Base-by-base conservation (phyloP, 1,284 basidiomycete genomes). In the Bjerkandera adusta region DNA sequence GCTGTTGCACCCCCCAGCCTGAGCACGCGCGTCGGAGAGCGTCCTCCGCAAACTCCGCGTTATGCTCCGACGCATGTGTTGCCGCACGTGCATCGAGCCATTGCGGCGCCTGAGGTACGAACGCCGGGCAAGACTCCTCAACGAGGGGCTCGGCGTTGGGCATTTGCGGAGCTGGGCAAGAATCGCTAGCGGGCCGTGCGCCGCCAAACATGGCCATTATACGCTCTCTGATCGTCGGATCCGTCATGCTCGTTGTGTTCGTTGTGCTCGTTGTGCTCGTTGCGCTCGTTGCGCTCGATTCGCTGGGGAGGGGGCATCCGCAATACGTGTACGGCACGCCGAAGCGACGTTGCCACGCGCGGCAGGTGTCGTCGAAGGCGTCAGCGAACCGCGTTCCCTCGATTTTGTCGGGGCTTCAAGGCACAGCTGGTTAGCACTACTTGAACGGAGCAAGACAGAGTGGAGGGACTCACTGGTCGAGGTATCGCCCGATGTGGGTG, bases 261-360 rank as follows among this genome's bases (percentile, higher is more conserved):
- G n/a, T n/a, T n/a, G n/a, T n/a, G n/a, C n/a, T n/a, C n/a, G n/a
- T n/a, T n/a, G n/a, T n/a, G n/a, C n/a, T n/a, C n/a, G n/a, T n/a
- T n/a, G n/a, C n/a, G n/a, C n/a, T n/a, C n/a, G n/a, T n/a, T n/a
- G n/a, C n/a, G n/a, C n/a, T n/a, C n/a, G n/a, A n/a, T 18, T 66
- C 60, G 2, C 70, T 73, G 0, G 73, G 71, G 1, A 69, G 58
- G 1, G 74, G 71, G 47, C 75, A 76, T 0, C 74, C 73, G 36
- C 76, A 77, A 50, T 76, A 65, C 1, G 66, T 72, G 55, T 77
- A 78, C 5, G 64, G 49, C 12, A 67, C 58, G 33, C 62, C 59
- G 53, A 69, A 76, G 3, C 72, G 70, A 1, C 57, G 48, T 67
- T 50, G 25, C 55, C 53, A 55, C 12, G 53, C 53, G 22, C 51